phyloP scores from a whole-genome alignment of 371 early-diverging fungal genomes.

The Mortierella sp. region DNA sequence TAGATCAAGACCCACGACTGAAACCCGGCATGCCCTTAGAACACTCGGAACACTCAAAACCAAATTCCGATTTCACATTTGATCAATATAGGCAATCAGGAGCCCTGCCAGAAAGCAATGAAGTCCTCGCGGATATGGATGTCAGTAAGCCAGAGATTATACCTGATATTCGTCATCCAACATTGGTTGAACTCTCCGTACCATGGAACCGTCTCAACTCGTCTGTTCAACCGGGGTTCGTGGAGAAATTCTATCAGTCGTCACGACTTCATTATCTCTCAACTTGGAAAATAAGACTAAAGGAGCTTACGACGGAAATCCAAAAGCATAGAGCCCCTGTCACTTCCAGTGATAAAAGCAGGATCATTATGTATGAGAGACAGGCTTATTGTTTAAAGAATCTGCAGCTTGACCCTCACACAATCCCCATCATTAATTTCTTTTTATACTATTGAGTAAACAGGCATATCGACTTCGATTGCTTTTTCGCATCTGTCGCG shows the following conservation, averaged over 20 bases:
- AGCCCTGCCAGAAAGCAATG: too few species aligned
- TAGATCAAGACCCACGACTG: neutral
- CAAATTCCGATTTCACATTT: neutral
- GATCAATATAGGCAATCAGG: neutral
- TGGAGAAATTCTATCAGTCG: slow-evolving; percentile 79
- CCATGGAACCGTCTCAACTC: slow-evolving; percentile 61
- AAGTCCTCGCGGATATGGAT: too few species aligned
- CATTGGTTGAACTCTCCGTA: slow-evolving; percentile 55
- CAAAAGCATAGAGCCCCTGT: slow-evolving; percentile 34
- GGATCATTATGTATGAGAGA: slow-evolving; percentile 26
- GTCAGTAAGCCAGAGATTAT: neutral
- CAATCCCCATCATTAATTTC: neutral
- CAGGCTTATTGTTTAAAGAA: neutral
- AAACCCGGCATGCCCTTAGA: neutral
- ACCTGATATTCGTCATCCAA: slow-evolving; percentile 40
- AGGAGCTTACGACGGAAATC: slow-evolving; percentile 64
- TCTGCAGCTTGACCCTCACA: neutral
- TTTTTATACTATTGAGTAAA: neutral
- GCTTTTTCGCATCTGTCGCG: slow-evolving; percentile 92
- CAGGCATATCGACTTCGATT: slow-evolving; percentile 95
- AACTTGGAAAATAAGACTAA: slow-evolving; percentile 85
- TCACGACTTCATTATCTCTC: slow-evolving; percentile 89
- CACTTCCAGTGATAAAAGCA: slow-evolving; percentile 1
- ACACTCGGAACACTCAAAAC: neutral
- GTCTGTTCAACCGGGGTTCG: slow-evolving; percentile 72